Base-by-base conservation (phyloP, 73 alveolate genomes). In the Paramecium tetraurelia region DNA sequence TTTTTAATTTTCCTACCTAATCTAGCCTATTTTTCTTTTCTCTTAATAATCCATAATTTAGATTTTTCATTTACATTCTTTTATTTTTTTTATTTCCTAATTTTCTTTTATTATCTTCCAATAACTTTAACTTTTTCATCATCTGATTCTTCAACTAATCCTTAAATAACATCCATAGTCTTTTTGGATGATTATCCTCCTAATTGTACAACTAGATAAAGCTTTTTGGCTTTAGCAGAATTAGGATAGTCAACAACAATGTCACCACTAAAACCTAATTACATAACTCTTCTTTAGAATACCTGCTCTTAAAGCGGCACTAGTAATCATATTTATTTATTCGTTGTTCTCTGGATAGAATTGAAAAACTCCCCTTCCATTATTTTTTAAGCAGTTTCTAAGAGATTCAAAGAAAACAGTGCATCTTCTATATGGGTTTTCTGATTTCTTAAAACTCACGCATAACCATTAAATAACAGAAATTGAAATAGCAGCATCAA, bases 391-490 rank as follows among this genome's bases (percentile, higher is more conserved):
- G 57, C 98, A 94, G 72, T 96, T 94, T 89, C 96, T 96, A 44
- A 98, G 96, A 40, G 96, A 89, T 31, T 95, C 95, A 92, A 98
- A 98, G 95, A 98, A 98, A 58, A 93, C 93, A 46, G 95, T 95
- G 84, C 97, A 86, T 84, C 99, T 92, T 85, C 88, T 94, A 86
- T 90, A 85, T 24, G 99, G 99, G 83, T 98, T 98, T 93, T 98
- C 93, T 29, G 95, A 93, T 33, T 96, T 93, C 92, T 96, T 95
- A 90, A 96, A 98, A 38, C 99, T 98, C 18, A 97, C 96, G 71
- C 99, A 98, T 29, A 98, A 68, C 99, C 99, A 98, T 92, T 98
- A 97, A 27, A 98, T 93, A 5, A 98, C 99, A 50, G 99, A 98
- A 1, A 98, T 97, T 48, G 98, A 94, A 71, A 98, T 95, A 11